Conservation (phyloP, 108 stramenopile species). For the Cylindrotheca closterium region DNA sequence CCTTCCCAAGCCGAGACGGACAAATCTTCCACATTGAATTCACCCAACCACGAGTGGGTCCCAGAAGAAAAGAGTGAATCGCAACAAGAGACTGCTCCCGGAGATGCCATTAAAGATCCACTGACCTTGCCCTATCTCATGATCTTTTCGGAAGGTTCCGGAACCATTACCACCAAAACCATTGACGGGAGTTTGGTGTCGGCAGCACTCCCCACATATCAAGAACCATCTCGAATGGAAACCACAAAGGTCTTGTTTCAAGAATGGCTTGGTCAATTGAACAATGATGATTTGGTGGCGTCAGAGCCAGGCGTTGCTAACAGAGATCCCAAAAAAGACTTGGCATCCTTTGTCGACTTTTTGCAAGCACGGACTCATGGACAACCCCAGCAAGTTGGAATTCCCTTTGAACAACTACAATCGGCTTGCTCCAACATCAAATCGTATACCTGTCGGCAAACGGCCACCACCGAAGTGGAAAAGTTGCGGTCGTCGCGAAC, state of each 20-base stretch:
- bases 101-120: constrained; percentile 29
- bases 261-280: constrained; percentile 27
- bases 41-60: constrained; percentile 20
- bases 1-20: too few species aligned
- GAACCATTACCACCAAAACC: constrained; percentile 1
- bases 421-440: constrained; percentile 2
- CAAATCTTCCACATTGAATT: too few species aligned
- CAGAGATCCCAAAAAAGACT: constrained; percentile 8
- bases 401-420: constrained; percentile 6
- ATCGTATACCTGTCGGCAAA: constrained; percentile 19
- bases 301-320: neutral
- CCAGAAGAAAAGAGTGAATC: constrained; percentile 1
- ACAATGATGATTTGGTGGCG: neutral
- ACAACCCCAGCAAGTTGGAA: constrained; percentile 7
- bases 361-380: constrained; percentile 6
- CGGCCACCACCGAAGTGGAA: constrained; percentile 9
- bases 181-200: constrained; percentile 12
- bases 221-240: constrained; percentile 5
- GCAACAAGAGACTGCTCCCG: constrained; percentile 11
- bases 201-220: neutral
- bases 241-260: constrained; percentile 16
- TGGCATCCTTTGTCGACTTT: constrained; percentile 21
- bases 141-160: neutral
- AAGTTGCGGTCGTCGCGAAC: constrained; percentile 1
- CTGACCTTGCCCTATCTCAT: constrained; percentile 16